A percentile compares a stretch with the other conserved stretches of the same genome.
phyloP scores from a whole-genome alignment of 2,329 filamentous ascomycete genomes.

The Nannizzia gypsea region DNA sequence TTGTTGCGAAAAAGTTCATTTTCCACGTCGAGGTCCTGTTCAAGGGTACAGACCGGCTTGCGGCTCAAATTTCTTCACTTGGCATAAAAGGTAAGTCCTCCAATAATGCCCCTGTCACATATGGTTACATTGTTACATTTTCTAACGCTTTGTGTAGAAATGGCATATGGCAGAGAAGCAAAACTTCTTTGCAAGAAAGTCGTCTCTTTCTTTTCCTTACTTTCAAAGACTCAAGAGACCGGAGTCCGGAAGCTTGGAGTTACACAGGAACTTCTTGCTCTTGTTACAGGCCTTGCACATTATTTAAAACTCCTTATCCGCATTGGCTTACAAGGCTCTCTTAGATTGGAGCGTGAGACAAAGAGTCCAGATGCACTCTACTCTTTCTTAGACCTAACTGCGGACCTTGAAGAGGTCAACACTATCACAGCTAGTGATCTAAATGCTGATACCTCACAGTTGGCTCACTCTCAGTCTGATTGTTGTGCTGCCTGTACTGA shows the following conservation, averaged over 20 bases:
- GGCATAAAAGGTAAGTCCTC: constrained; percentile 56
- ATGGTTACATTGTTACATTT: no score
- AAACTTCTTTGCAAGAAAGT: constrained; percentile 99
- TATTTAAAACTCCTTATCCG: constrained; percentile 95
- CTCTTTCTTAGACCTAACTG: constrained; percentile 71
- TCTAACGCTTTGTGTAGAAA: constrained; percentile 42
- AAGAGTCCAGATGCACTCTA: constrained; percentile 62
- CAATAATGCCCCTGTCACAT: not conserved
- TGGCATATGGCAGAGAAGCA: constrained; percentile 89
- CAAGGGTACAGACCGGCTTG: constrained; percentile 72
- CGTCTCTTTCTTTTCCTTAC: constrained; percentile 87
- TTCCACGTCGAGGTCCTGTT: constrained; percentile 92
- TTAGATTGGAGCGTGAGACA: constrained; percentile 81
- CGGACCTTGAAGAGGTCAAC: constrained; percentile 67
- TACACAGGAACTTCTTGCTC: constrained; percentile 91
- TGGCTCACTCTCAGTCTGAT: constrained; percentile 68
- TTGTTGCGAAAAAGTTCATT: constrained; percentile 93
- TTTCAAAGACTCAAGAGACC: constrained; percentile 89
- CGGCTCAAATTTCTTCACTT: constrained; percentile 55
- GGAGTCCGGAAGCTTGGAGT: constrained; percentile 85
- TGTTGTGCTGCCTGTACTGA: constrained; percentile 71
- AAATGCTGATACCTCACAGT: constrained; percentile 51
- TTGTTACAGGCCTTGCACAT: constrained; percentile 91
- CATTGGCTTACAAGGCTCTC: constrained; percentile 85
- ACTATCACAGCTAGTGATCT: constrained; percentile 56